phyloP scores from a whole-genome alignment of 73 alveolate species.

The Paramecium tetraurelia region DNA sequence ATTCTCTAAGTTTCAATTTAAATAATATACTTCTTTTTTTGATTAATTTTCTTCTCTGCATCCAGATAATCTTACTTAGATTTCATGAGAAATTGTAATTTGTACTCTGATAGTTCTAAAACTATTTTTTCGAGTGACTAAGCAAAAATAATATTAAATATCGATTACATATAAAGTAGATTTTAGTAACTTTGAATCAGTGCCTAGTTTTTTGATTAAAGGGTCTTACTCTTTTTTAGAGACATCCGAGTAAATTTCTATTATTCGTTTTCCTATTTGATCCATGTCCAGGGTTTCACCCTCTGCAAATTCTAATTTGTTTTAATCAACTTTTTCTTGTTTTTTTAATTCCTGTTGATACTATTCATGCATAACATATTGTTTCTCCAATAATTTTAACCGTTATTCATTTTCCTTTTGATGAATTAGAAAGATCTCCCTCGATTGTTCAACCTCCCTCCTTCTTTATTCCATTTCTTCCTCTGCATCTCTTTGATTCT shows the following conservation, averaged over 20 bases:
- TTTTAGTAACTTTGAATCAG: neutral
- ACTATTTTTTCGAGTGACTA: neutral
- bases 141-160: neutral
- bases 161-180: neutral
- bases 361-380: neutral
- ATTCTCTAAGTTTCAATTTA: neutral
- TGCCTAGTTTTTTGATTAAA: neutral
- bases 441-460: neutral
- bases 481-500: slow-evolving; percentile 19
- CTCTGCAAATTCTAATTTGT: neutral
- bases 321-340: neutral
- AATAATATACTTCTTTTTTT: neutral
- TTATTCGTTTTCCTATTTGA: neutral
- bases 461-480: neutral
- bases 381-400: neutral
- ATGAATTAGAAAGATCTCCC: neutral
- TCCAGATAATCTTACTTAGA: neutral
- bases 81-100: neutral
- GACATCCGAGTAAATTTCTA: neutral
- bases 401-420: neutral
- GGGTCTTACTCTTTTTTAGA: neutral
- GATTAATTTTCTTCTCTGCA: neutral
- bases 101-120: neutral
- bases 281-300: slow-evolving; percentile 2
- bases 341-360: neutral